These are phyloP conservation scores for Lathyrus sativus DNA, from an alignment of 306 rosid species.

Conservation along the genomic window DNA sequence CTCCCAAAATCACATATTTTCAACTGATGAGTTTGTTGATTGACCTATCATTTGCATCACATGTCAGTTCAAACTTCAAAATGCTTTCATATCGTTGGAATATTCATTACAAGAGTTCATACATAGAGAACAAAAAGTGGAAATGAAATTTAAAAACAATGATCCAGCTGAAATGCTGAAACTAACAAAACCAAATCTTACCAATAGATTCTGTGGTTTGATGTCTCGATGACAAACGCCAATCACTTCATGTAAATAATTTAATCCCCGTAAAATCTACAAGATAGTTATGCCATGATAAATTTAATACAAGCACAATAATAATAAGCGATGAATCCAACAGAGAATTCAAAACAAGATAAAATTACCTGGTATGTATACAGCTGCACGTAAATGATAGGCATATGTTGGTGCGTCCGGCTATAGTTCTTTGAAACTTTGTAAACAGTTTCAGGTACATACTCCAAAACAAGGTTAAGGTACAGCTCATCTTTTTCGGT, in stretches of 20 bases:
- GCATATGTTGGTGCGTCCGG: constrained; percentile 66
- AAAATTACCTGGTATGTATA: constrained; percentile 74
- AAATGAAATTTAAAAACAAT: not conserved
- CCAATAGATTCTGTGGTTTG: constrained; percentile 92
- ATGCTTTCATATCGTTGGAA: not conserved
- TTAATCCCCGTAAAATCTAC: constrained; percentile 91
- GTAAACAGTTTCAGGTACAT: constrained; percentile 80
- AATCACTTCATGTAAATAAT: constrained; percentile 77
- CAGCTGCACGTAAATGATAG: constrained; percentile 69
- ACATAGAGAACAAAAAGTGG: not conserved
- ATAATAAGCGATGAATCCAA: not conserved
- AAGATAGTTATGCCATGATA: constrained; percentile 28
- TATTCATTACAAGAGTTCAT: not conserved
- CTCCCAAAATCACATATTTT: constrained; percentile 96
- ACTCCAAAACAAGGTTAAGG: constrained; percentile 94
- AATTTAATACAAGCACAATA: constrained; percentile 31
- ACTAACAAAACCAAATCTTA: constrained; percentile 37
- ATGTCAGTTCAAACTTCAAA: constrained; percentile 28
- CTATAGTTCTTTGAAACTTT: constrained; percentile 70
- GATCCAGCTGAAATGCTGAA: constrained; percentile 5
- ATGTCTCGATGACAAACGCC: constrained; percentile 97
- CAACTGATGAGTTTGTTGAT: constrained; percentile 83
- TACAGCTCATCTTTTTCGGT: constrained; percentile 86
- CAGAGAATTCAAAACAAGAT: constrained; percentile 8
- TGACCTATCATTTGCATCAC: constrained; percentile 55